Conservation (phyloP, 176 grass and related monocot genomes). For the Triticum turgidum region DNA sequence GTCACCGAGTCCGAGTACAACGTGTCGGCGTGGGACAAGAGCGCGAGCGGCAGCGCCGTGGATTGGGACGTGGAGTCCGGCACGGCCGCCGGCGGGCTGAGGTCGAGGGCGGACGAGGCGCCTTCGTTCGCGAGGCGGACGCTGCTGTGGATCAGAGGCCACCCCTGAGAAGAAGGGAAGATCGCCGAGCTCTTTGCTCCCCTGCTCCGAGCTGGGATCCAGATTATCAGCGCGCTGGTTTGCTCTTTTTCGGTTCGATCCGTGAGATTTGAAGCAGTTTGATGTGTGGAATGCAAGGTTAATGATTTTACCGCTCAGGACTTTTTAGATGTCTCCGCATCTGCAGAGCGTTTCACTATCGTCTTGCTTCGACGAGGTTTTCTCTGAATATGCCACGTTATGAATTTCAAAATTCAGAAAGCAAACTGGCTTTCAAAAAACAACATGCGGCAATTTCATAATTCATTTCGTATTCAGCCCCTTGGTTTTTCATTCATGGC, state of each 20-base stretch:
- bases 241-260: not conserved
- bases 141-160: slow-evolving; percentile 83
- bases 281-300: not conserved
- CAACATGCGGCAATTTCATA: not conserved
- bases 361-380: slow-evolving; percentile 23
- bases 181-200: slow-evolving; percentile 10
- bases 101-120: slow-evolving; percentile 77
- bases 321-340: not conserved
- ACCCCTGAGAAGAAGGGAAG: slow-evolving; percentile 26
- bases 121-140: slow-evolving; percentile 91
- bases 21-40: slow-evolving; percentile 69
- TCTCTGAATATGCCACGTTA: not conserved
- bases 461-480: not conserved
- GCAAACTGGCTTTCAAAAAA: not conserved
- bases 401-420: not conserved
- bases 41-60: slow-evolving; percentile 48
- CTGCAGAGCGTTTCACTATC: not conserved
- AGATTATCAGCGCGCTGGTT: not conserved
- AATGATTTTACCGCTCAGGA: too few relatives aligned
- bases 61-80: slow-evolving; percentile 75
- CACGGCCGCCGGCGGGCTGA: not conserved
- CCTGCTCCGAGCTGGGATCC: slow-evolving; percentile 5
- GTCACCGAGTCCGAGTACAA: slow-evolving; percentile 76
- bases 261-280: not conserved
- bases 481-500: not conserved